Evolutionary conservation across 2,329 filamentous ascomycete genomes (phyloP).

Genomic region (Sclerotinia spermophila): DNA sequence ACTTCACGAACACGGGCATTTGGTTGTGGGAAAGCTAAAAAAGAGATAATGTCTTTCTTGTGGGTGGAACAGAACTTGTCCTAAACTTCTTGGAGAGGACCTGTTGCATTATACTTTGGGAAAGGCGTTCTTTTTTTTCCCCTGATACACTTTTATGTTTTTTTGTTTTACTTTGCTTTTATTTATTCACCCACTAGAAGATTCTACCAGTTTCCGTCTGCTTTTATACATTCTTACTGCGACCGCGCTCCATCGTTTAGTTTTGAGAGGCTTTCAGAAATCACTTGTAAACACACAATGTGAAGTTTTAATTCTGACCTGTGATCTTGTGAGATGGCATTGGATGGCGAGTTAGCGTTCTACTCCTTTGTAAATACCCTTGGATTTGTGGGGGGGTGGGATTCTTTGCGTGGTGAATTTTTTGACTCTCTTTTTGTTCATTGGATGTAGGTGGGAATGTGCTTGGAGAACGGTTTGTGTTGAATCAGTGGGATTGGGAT

Average conservation of each 20-base stretch:
- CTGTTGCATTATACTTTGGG: slow-evolving; percentile 5
- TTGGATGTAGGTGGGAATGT: not conserved
- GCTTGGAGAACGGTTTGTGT: not conserved
- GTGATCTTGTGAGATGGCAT: not conserved
- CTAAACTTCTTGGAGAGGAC: not conserved
- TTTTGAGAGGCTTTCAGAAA: not conserved
- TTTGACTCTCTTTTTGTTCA: not conserved
- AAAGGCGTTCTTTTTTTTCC: not conserved
- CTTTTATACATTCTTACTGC: slow-evolving; percentile 1
- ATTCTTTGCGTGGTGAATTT: not conserved
- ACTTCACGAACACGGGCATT: slow-evolving; percentile 13
- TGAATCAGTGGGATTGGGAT: not conserved
- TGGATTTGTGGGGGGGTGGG: slow-evolving; percentile 8
- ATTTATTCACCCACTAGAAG: not conserved
- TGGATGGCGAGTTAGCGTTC: slow-evolving; percentile 11
- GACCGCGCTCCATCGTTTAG: not conserved
- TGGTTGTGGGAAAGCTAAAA: slow-evolving; percentile 9
- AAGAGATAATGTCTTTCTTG: slow-evolving; percentile 7
- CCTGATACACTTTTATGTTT: not conserved
- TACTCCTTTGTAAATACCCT: slow-evolving; percentile 20
- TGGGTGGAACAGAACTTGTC: slow-evolving; percentile 8
- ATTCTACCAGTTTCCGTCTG: not conserved
- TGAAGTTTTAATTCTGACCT: not conserved
- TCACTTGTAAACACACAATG: slow-evolving; percentile 1
- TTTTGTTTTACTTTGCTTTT: not conserved